phyloP scores from a whole-genome alignment of 805 yeast genomes.

The Cyberlindnera saturnus region DNA sequence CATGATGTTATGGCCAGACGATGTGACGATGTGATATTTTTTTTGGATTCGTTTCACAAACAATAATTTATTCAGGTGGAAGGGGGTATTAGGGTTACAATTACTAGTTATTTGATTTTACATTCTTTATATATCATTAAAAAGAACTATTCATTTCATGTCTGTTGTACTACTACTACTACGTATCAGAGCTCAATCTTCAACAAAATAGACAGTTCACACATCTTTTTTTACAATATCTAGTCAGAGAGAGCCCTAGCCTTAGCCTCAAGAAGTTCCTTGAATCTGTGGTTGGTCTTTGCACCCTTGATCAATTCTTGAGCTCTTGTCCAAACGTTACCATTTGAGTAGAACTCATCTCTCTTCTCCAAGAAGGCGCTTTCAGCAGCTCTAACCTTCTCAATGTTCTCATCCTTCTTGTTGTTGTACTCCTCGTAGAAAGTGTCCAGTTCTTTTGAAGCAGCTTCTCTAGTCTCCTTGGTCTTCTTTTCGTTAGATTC shows the following conservation, averaged over 20 bases:
- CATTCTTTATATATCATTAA: background rate
- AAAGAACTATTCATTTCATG: background rate
- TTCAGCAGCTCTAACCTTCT: slow-evolving; percentile 60
- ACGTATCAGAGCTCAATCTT: background rate
- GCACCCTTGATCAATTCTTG: slow-evolving; percentile 36
- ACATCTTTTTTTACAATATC: background rate
- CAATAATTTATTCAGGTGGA: background rate
- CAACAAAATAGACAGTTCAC: background rate
- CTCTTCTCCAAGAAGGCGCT: slow-evolving; percentile 66
- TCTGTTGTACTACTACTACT: no score
- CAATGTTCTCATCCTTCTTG: slow-evolving; percentile 68
- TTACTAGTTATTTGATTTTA: background rate
- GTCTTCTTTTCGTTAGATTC: slow-evolving; percentile 58
- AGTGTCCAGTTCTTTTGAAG: slow-evolving; percentile 79
- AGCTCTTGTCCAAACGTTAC: slow-evolving; percentile 78
- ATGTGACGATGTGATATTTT: background rate
- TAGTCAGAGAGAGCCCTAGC: slow-evolving; percentile 17
- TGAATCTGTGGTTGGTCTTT: slow-evolving; percentile 24
- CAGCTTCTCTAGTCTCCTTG: slow-evolving; percentile 63
- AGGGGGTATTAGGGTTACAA: background rate
- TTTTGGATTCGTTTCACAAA: background rate
- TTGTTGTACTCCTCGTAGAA: slow-evolving; percentile 87
- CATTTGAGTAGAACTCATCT: slow-evolving; percentile 73
- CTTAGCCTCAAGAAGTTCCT: slow-evolving; percentile 23
- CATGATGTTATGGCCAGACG: slow-evolving; percentile 1